phyloP scores from a whole-genome alignment of 2,329 filamentous ascomycete species.

The Trichoderma brevicompactum region DNA sequence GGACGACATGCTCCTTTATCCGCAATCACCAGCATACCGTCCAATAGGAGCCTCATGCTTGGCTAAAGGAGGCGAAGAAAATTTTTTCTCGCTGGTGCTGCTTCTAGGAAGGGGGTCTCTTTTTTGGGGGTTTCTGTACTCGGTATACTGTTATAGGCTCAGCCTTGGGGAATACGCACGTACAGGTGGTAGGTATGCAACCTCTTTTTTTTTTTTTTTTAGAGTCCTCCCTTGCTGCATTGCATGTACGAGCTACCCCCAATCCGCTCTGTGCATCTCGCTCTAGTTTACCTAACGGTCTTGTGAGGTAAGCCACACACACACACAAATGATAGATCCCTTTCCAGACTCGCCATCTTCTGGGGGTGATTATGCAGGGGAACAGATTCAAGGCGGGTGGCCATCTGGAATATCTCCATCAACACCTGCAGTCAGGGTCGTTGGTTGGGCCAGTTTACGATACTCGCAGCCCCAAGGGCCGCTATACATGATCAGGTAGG shows the following conservation, averaged over 20 bases:
- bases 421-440: not conserved
- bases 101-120: not conserved
- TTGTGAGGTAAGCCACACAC: conserved; percentile 2
- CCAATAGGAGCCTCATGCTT: conserved; percentile 8
- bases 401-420: not conserved
- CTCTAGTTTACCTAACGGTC: not conserved
- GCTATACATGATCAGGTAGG: not conserved
- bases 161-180: conserved; percentile 9
- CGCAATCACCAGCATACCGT: not conserved
- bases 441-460: not conserved
- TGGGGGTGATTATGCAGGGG: conserved; percentile 9
- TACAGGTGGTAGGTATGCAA: not conserved
- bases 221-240: not conserved
- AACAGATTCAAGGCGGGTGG: not conserved
- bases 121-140: not conserved
- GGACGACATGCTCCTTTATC: not conserved
- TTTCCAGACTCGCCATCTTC: not conserved
- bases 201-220: conserved; percentile 10
- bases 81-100: not conserved
- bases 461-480: not conserved
- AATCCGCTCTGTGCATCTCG: not conserved
- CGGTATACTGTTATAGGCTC: not conserved
- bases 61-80: conserved; percentile 18
- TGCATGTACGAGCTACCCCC: not conserved
- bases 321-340: conserved; percentile 6